Conservation (phyloP, 805 yeast genomes). For the Ogataea polymorpha region DNA sequence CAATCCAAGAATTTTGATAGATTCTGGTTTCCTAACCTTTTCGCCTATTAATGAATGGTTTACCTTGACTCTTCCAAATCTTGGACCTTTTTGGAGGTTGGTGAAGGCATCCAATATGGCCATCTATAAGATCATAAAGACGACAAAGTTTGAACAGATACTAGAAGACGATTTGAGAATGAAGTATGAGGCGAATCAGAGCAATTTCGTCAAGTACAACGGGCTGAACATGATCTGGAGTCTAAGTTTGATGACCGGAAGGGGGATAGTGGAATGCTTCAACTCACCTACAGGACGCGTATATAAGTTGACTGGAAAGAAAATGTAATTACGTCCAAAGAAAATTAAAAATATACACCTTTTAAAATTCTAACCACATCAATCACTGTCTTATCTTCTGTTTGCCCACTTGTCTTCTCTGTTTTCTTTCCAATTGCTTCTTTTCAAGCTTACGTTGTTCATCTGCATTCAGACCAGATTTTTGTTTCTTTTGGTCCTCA, state of each 20-base stretch:
- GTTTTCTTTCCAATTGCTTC: slow-evolving; percentile 78
- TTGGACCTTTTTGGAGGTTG: slow-evolving; percentile 47
- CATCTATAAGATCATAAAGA: slow-evolving; percentile 39
- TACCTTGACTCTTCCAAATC: slow-evolving; percentile 45
- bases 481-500: slow-evolving; percentile 63
- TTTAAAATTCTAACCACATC: neutral
- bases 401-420: slow-evolving; percentile 66
- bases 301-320: slow-evolving; percentile 45
- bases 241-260: slow-evolving; percentile 49
- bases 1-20: slow-evolving; percentile 34
- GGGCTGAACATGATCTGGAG: slow-evolving; percentile 51
- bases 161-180: slow-evolving; percentile 40
- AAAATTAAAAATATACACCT: neutral
- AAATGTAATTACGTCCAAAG: slow-evolving; percentile 2
- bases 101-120: slow-evolving; percentile 43
- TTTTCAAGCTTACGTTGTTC: slow-evolving; percentile 77
- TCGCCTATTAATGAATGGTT: slow-evolving; percentile 34
- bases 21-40: slow-evolving; percentile 42
- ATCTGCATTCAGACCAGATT: slow-evolving; percentile 66
- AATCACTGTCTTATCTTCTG: slow-evolving; percentile 43
- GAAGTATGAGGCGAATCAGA: slow-evolving; percentile 45
- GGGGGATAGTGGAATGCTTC: slow-evolving; percentile 50
- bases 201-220: slow-evolving; percentile 45
- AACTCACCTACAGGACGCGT: slow-evolving; percentile 53
- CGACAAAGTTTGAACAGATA: slow-evolving; percentile 40